Conservation (phyloP, 192 early-diverging fungal species). For the Coemansia biformis region DNA sequence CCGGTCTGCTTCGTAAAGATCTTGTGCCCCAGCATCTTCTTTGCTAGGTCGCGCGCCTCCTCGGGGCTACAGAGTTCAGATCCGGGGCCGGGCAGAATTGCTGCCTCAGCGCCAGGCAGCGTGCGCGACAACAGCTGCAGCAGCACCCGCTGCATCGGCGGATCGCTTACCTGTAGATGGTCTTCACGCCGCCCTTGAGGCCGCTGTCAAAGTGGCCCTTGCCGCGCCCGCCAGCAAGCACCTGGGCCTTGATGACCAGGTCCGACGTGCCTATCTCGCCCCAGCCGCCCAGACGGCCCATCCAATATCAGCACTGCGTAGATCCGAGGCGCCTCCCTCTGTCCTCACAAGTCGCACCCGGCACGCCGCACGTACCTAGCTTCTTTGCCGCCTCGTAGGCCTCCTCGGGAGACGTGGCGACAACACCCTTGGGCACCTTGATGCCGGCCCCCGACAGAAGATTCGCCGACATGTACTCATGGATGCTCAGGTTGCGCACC, state of each 20-base stretch:
- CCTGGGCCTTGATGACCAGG: conserved; percentile 81
- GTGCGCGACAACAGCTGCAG: no score
- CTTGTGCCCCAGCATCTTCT: conserved; percentile 96
- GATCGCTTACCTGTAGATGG: conserved; percentile 88
- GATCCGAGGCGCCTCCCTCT: no score
- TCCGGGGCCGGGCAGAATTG: no score
- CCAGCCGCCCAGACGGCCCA: background rate
- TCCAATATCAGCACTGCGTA: background rate
- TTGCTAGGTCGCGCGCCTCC: conserved; percentile 81
- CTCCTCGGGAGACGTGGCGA: conserved; percentile 82
- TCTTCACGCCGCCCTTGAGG: conserved; percentile 92
- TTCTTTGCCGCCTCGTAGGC: conserved; percentile 80
- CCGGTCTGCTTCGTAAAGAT: conserved; percentile 99
- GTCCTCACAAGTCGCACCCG: no score
- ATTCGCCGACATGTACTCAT: conserved; percentile 95
- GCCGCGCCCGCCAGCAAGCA: conserved; percentile 97
- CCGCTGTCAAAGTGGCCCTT: conserved; percentile 96
- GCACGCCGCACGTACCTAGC: conserved; percentile 61
- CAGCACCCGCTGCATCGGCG: background rate
- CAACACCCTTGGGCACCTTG: conserved; percentile 80
- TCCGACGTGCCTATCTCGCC: conserved; percentile 57
- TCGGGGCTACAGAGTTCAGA: no score
- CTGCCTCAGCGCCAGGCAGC: no score
- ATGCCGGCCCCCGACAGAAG: conserved; percentile 88
- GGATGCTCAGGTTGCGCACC: conserved; percentile 87